These are phyloP conservation scores for Nicotiana sylvestris DNA, from an alignment of 257 asterid species.

Conservation along the genomic window DNA sequence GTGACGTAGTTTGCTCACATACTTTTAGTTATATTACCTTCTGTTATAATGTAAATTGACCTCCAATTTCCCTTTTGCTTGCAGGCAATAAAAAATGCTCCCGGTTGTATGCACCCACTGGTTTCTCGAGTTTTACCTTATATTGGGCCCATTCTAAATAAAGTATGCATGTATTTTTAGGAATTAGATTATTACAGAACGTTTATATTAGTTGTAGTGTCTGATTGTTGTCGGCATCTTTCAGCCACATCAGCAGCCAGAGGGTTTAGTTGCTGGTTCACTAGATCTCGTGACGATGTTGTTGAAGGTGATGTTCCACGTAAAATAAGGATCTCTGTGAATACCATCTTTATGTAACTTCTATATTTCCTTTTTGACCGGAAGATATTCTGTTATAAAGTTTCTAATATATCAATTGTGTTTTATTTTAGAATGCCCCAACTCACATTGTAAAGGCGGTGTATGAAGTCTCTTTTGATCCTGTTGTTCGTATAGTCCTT, in stretches of 20 bases:
- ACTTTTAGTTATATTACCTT: background rate
- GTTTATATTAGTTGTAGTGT: conserved; percentile 1
- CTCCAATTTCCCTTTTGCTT: conserved; percentile 15
- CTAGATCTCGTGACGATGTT: conserved; percentile 87
- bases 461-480: conserved; percentile 67
- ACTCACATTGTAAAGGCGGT: conserved; percentile 71
- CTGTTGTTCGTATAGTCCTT: conserved; percentile 67
- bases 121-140: conserved; percentile 83
- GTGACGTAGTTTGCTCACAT: background rate
- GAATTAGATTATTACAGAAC: conserved; percentile 1
- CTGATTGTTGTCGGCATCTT: conserved; percentile 27
- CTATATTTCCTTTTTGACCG: background rate
- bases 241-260: conserved; percentile 95
- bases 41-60: background rate
- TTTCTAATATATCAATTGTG: background rate
- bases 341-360: background rate
- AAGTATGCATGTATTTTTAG: conserved; percentile 40
- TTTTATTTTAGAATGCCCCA: conserved; percentile 65
- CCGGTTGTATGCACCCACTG: conserved; percentile 87
- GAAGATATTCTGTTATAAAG: conserved; percentile 8
- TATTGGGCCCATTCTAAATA: conserved; percentile 70
- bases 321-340: background rate
- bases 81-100: conserved; percentile 90
- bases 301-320: conserved; percentile 51
- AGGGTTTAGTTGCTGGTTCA: conserved; percentile 87